These are phyloP conservation scores for Pseudozyma thailandica DNA, from an alignment of 1,284 basidiomycete genomes.

Conservation along the genomic window DNA sequence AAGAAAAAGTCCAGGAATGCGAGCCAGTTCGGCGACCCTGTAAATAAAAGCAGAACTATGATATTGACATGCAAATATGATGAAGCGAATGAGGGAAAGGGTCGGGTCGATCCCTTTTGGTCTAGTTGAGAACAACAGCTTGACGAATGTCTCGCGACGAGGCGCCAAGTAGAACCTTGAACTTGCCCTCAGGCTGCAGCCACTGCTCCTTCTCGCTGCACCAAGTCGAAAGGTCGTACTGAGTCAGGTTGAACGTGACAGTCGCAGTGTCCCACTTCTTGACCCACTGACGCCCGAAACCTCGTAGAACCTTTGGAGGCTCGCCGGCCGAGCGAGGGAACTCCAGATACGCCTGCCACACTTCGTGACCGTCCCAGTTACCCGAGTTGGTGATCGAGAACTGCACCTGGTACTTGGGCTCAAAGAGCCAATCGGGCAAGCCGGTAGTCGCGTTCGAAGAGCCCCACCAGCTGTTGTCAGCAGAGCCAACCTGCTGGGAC, in stretches of 20 bases:
- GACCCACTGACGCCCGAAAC: slow-evolving; percentile 53
- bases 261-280: slow-evolving; percentile 27
- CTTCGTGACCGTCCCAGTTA: slow-evolving; percentile 53
- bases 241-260: slow-evolving; percentile 44
- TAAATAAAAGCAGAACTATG: not conserved
- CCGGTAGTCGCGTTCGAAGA: slow-evolving; percentile 26
- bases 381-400: slow-evolving; percentile 58
- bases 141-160: slow-evolving; percentile 55
- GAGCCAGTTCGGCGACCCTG: slow-evolving; percentile 7
- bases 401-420: slow-evolving; percentile 46
- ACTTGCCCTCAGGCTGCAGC: slow-evolving; percentile 50
- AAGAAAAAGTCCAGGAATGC: slow-evolving; percentile 11
- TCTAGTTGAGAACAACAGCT: slow-evolving; percentile 32
- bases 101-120: not conserved
- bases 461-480: slow-evolving; percentile 52
- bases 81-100: not conserved
- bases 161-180: slow-evolving; percentile 50
- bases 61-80: not conserved
- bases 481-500: slow-evolving; percentile 37
- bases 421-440: slow-evolving; percentile 57
- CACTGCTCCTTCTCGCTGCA: slow-evolving; percentile 38
- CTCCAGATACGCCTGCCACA: slow-evolving; percentile 58
- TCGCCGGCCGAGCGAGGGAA: slow-evolving; percentile 54
- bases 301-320: slow-evolving; percentile 59
- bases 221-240: slow-evolving; percentile 59